Base-by-base conservation (phyloP, 352 stramenopile species). In the Pythium phragmitis region DNA sequence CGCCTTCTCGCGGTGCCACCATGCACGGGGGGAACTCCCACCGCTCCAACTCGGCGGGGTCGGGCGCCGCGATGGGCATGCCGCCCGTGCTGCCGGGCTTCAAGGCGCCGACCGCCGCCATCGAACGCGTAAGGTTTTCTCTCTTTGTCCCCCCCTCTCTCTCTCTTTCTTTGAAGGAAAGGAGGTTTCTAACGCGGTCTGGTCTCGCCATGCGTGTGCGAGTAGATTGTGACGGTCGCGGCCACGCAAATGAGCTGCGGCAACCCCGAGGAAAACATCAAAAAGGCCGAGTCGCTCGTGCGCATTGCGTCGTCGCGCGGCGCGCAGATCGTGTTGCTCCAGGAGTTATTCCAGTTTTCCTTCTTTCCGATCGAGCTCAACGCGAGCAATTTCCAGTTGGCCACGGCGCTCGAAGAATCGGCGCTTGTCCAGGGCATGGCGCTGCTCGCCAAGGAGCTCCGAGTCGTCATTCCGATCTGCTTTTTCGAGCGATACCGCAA, bases 351-450 rank as follows among this genome's bases (percentile, higher is more conserved):
- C 72, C 77, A 94, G 64, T 92, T 92, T 50, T 88, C 77, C 50
- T 98, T 97, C 69, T 98, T 98, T 67, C 91, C 87, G 48, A 94
- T 97, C 57, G 88, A 98, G 64, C 77, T 96, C 54, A 94, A 92
- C 39, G 79, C 83, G 19, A 70, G 85, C 60, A 94, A 96, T 65
- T 97, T 98, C 64, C 80, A 89, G 55, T 66, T 96, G 49, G 91
- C 91, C 7, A 94, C 92, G 59, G 80, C 83, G 47, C 75, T 95
- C 13, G 81, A 91, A 48, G 85, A 91, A 45, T 96, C 86, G 53
- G 77, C 85, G 43, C 73, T 97, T 14, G 80, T 97, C 37, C 80
- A 93, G 60, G 84, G 82, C 37, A 97, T 98, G 81, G 82, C 89
- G 50, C 65, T 89, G 48, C 69, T 98, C 33, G 91, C 91, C 36